Base-by-base conservation (phyloP, 495 filamentous ascomycete species). In the Pseudotulostoma volvatum region DNA sequence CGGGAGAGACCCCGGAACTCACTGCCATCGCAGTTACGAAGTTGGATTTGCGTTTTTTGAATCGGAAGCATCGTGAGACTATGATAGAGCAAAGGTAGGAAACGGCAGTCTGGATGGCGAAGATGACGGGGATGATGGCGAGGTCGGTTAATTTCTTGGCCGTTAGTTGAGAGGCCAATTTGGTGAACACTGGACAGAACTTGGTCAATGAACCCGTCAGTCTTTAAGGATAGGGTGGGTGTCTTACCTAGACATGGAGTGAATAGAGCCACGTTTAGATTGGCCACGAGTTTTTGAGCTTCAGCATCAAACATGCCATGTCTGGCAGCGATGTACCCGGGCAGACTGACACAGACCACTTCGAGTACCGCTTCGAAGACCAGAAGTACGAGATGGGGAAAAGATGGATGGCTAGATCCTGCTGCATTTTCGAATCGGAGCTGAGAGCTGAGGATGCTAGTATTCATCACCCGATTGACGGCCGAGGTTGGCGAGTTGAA, bases 331-430 rank as follows among this genome's bases (percentile, higher is more conserved):
- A 96, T 77, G 53, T 94, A 97, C n/a, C 90, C 90, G 1, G 92
- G 92, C 41, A 94, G 59, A 55, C 79, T 84, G 50, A 97, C 90
- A 57, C 87, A 96, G 28, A 96, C 76, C 1, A 97, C 90, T 53
- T 97, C 88, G 48, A 96, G 59, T 16, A 97, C 88, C 9, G 90
- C 90, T 57, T 93, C 92, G 51, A 94, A 94, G 41, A 97, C 87
- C 28, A 97, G 74, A 5, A 93, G 68, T 18, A 81, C 62, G 18
- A 97, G 66, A 47, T 86, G 74, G 38, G 70, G 67, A 42, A 96
- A 71, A 16, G 82, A 67, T 1, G 76, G 74, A 45, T 80, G 75
- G 40, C 61, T 67, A 18, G 65, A n/a, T n/a, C n/a, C n/a, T n/a
- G n/a, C n/a, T n/a, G n/a, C n/a, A n/a, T n/a, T n/a, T n/a, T n/a